Percentiles rank a stretch among this genome's conserved stretches.
phyloP scores from a whole-genome alignment of 176 grass and related monocot genomes.

The Phoenix roebelenii region DNA sequence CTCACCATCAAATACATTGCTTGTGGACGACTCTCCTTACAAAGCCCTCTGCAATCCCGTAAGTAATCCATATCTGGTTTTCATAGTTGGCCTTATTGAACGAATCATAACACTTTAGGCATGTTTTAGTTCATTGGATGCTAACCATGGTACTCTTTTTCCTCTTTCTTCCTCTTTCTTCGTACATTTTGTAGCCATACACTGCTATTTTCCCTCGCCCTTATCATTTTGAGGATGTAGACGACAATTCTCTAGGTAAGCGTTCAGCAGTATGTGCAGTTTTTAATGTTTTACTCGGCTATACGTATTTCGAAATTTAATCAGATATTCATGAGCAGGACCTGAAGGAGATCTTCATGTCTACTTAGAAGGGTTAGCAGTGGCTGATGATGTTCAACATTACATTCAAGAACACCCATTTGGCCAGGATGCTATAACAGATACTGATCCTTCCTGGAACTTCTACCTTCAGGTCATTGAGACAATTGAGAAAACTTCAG shows the following conservation, averaged over 20 bases:
- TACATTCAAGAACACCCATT: slow-evolving; percentile 66
- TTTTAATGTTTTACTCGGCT: not conserved
- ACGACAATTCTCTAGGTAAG: slow-evolving; percentile 73
- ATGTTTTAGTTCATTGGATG: not conserved
- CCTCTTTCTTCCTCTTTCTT: no score
- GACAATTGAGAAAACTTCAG: slow-evolving; percentile 21
- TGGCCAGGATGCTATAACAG: slow-evolving; percentile 68
- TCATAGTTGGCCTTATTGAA: slow-evolving; percentile 6
- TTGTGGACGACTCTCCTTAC: slow-evolving; percentile 97
- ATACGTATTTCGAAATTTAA: not conserved
- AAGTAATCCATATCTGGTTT: slow-evolving; percentile 21
- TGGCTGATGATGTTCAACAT: slow-evolving; percentile 52
- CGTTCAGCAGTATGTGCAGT: not conserved
- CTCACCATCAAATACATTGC: slow-evolving; percentile 80
- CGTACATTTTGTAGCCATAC: slow-evolving; percentile 37
- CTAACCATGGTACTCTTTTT: no score
- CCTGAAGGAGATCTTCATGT: slow-evolving; percentile 68
- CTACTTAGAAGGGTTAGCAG: slow-evolving; percentile 57
- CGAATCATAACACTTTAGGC: slow-evolving; percentile 5
- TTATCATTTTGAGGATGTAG: slow-evolving; percentile 39
- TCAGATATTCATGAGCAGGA: slow-evolving; percentile 35
- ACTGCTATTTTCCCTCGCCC: slow-evolving; percentile 66
- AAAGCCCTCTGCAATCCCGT: slow-evolving; percentile 87
- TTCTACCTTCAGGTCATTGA: slow-evolving; percentile 68
- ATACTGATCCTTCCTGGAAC: slow-evolving; percentile 56